Evolutionary conservation across 768 basidiomycete genomes (phyloP), one percentile per base, ranked within the genome.

Genomic region (Auriscalpium microsporum): DNA sequence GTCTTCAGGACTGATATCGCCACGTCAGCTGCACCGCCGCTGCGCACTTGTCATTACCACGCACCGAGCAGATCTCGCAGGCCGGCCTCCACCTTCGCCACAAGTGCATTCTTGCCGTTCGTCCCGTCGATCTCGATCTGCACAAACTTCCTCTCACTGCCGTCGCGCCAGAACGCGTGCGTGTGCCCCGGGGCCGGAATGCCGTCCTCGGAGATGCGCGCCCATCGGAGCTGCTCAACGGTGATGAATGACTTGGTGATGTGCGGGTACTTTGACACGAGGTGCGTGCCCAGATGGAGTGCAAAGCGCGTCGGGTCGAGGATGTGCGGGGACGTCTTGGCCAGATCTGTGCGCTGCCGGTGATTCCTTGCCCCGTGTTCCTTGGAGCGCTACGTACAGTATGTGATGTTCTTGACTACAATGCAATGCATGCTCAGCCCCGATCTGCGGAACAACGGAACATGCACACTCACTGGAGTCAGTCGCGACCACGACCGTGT

Each of bases 301-400:
- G 88, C 94, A 64, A 97, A 97, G 50, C 80, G 77, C 64, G 94
- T 90, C 0, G 93, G 85, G 45, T 77, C 75, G 47, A 96, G 81
- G 55, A 96, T 79, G 63, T 96, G 79, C 4, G 93, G 91, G 0
- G 94, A 95, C 11, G 82, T 78, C 71, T 97, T 98, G 28, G 94
- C 91, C 17, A 94, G 72, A 61, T 87, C 88, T 9, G 16, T 8
- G 47, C 7, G 9, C 17, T 10, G 48, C 45, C 1, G 11, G 28
- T 55, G n/a, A 28, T 3, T 34, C 5, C 17, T 42, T 8, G 13
- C 0, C 28, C 16, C 17, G 19, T 36, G 10, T 4, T 10, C 11
- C 13, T 40, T 44, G 36, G 50, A n/a, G 23, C 44, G n/a, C 7
- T 19, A 36, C 65, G 13, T 57, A 70, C 70, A 69, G 57, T 72